Conservation (phyloP, 768 basidiomycete species). For the Hygrophoropsis aurantiaca region DNA sequence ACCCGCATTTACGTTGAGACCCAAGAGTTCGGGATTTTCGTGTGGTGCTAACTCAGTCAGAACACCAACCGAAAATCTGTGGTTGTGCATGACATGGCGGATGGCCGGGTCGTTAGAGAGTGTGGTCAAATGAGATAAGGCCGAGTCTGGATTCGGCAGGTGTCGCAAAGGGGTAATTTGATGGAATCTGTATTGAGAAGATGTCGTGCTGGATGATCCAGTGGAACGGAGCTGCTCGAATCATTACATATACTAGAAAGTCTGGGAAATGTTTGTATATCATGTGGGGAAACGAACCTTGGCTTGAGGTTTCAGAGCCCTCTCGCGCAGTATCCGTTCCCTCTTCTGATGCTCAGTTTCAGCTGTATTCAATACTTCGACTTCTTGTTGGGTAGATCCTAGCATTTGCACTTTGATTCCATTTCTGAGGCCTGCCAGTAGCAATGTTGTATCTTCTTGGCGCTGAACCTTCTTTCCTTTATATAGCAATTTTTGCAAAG, state of each 20-base stretch:
- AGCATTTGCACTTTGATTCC: constrained; percentile 71
- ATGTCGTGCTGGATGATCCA: constrained; percentile 36
- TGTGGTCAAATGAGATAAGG: constrained; percentile 51
- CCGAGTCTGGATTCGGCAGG: constrained; percentile 61
- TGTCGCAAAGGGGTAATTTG: constrained; percentile 59
- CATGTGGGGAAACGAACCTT: constrained; percentile 43
- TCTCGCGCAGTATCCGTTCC: constrained; percentile 58
- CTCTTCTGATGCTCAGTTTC: constrained; percentile 59
- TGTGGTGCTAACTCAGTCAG: constrained; percentile 80
- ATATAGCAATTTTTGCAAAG: constrained; percentile 70
- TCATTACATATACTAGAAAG: not conserved
- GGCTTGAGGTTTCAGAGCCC: constrained; percentile 53
- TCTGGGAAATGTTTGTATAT: not conserved
- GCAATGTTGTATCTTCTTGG: constrained; percentile 30
- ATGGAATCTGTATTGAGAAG: constrained; percentile 61
- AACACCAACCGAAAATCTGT: constrained; percentile 65
- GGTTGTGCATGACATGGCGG: constrained; percentile 65
- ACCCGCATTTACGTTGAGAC: constrained; percentile 65
- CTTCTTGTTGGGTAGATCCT: constrained; percentile 60
- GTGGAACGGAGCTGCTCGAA: constrained; percentile 59
- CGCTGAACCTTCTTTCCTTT: constrained; percentile 56
- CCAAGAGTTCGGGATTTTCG: constrained; percentile 67
- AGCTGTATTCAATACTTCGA: constrained; percentile 50
- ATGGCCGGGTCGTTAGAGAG: constrained; percentile 74
- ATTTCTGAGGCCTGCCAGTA: constrained; percentile 57